Evolutionary conservation across 2,329 filamentous ascomycete genomes (phyloP), one percentile per base, ranked within the genome.

Genomic region (Penicillium verrucosum): DNA sequence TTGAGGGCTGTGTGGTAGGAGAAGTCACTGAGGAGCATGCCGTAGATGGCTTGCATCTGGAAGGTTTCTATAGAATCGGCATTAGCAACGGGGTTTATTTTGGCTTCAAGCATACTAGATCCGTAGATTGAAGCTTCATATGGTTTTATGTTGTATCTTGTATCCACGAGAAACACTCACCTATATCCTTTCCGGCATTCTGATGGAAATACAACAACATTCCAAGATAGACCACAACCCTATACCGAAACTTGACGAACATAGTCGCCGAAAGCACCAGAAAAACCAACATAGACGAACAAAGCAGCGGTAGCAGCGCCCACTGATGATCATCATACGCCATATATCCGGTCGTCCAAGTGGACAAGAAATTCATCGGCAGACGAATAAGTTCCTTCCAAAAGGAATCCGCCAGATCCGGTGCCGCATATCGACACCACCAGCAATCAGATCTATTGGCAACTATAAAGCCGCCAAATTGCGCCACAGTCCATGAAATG

Each of bases 311-410:
- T 29, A 80, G 68, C 63, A 82, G 74, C 3, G 81, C 80, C 81
- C 81, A 83, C 63, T 83, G 81, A 58, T 83, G 80, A 54, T 81
- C 76, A 63, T 83, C 81, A 53, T 81, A 82, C 9, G 77, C 72
- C 69, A 81, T 81, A 63, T 77, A 78, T 1, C 76, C 77, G 51
- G 74, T 78, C 12, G 79, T 81, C 81, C 81, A 83, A 11, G 76
- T 78, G 10, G 69, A 73, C 25, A 80, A 70, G 60, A 81, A 79
- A 58, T 77, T 77, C 56, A 66, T 64, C 52, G 80, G 75, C 36
- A 83, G 65, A 18, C 78, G 70, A 30, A 70, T 60, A 7, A 82
- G 61, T 60, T 82, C 81, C 14, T 74, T 70, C 48, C 68, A 70
- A n/a, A 82, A 71, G 5, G 75, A 71, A 25, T 76, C 74, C 45